A percentile compares a stretch with the other conserved stretches of the same genome.
Conservation (phyloP, 2,329 filamentous ascomycete genomes). For the Botryosphaeria dothidea region DNA sequence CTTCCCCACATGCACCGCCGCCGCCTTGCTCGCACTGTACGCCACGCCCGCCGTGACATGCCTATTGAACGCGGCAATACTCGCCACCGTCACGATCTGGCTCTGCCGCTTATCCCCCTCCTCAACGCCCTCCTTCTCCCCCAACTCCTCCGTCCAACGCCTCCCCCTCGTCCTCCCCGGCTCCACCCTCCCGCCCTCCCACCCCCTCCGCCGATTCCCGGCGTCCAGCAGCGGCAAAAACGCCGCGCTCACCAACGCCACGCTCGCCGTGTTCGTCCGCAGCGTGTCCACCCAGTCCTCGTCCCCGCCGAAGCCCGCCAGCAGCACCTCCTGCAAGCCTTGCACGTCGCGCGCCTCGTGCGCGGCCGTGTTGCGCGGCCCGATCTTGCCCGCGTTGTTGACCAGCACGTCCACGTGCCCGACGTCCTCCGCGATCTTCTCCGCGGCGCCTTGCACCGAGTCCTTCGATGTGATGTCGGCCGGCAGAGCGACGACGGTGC, state of each 20-base stretch:
- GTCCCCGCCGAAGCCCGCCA: slow-evolving; percentile 32
- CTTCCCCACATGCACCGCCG: slow-evolving; percentile 46
- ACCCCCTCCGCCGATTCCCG: slow-evolving; percentile 46
- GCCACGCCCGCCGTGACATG: slow-evolving; percentile 38
- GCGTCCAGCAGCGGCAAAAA: slow-evolving; percentile 49
- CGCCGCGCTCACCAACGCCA: slow-evolving; percentile 46
- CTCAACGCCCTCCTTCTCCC: slow-evolving; percentile 25
- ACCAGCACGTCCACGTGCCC: slow-evolving; percentile 55
- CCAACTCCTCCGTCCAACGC: slow-evolving; percentile 23
- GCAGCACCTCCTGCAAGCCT: slow-evolving; percentile 45
- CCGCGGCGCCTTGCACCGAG: slow-evolving; percentile 43
- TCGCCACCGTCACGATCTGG: slow-evolving; percentile 50
- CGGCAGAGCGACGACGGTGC: slow-evolving; percentile 41
- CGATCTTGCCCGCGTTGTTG: slow-evolving; percentile 53
- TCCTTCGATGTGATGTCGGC: slow-evolving; percentile 44
- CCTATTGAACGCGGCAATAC: slow-evolving; percentile 43
- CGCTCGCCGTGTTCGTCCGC: slow-evolving; percentile 44
- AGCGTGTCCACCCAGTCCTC: slow-evolving; percentile 23
- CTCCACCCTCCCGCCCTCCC: slow-evolving; percentile 32
- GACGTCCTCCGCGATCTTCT: slow-evolving; percentile 42
- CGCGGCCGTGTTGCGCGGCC: slow-evolving; percentile 45
- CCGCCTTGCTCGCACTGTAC: slow-evolving; percentile 49
- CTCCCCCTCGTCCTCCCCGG: slow-evolving; percentile 27
- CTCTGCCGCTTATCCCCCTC: slow-evolving; percentile 40
- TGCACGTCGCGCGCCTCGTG: slow-evolving; percentile 46